phyloP scores from a whole-genome alignment of 352 stramenopile species.

The Phytophthora brassicae region DNA sequence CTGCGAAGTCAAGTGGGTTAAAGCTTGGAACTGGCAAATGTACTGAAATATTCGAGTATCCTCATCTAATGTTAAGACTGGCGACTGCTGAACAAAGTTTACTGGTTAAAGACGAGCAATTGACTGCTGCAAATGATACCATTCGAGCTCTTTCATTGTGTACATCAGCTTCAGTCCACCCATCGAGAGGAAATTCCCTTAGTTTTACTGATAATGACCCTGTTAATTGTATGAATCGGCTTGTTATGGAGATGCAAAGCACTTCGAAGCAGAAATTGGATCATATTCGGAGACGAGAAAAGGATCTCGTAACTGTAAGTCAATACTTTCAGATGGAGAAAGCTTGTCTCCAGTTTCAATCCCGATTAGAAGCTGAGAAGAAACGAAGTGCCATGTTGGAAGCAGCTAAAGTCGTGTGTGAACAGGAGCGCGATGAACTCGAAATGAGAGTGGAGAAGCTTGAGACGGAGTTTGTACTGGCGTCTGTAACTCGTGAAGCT shows the following conservation, averaged over 20 bases:
- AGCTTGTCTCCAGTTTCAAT: conserved; percentile 22
- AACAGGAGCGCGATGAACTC: conserved; percentile 26
- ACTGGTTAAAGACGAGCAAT: conserved; percentile 26
- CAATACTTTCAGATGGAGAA: conserved; percentile 36
- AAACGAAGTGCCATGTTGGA: conserved; percentile 15
- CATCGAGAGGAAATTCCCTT: neutral
- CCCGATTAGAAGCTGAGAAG: conserved; percentile 20
- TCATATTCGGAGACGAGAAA: conserved; percentile 19
- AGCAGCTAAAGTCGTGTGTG: conserved; percentile 22
- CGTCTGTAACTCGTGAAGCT: neutral
- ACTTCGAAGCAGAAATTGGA: conserved; percentile 22
- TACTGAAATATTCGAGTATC: conserved; percentile 14
- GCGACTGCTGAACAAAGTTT: conserved; percentile 27
- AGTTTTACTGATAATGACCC: neutral
- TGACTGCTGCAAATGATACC: conserved; percentile 26
- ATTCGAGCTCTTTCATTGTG: conserved; percentile 28
- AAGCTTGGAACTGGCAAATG: neutral
- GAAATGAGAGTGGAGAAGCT: conserved; percentile 31
- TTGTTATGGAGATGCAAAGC: conserved; percentile 21
- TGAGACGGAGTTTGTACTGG: conserved; percentile 17
- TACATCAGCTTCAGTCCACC: neutral
- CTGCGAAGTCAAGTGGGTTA: neutral
- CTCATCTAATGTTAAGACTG: conserved; percentile 26
- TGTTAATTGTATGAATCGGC: conserved; percentile 9
- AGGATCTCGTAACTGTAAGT: conserved; percentile 21